Conservation (phyloP, 2,329 filamentous ascomycete species). For the Colletotrichum coccodes region DNA sequence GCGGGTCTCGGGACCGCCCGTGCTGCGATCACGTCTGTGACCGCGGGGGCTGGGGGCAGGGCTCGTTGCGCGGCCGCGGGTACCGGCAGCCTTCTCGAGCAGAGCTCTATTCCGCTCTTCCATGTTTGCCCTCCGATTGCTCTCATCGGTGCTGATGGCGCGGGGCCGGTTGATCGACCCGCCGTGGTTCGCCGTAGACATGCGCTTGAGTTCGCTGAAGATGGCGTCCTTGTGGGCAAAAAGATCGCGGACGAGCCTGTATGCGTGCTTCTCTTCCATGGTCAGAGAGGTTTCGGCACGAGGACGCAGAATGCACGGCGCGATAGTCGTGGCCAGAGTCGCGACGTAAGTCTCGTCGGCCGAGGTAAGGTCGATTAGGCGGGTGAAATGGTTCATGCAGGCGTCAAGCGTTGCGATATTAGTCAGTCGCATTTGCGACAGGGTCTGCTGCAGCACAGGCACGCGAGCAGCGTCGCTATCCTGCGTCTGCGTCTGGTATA, state of each 20-base stretch:
- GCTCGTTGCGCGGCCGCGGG: slow-evolving; percentile 78
- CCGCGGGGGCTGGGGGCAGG: slow-evolving; percentile 70
- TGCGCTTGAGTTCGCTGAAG: slow-evolving; percentile 95
- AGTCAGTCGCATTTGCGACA: slow-evolving; percentile 92
- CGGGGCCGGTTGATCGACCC: slow-evolving; percentile 74
- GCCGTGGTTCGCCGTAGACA: slow-evolving; percentile 76
- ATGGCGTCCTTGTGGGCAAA: slow-evolving; percentile 95
- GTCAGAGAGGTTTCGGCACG: slow-evolving; percentile 89
- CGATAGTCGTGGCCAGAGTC: slow-evolving; percentile 77
- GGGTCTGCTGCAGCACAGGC: slow-evolving; percentile 92
- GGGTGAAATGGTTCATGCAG: slow-evolving; percentile 97
- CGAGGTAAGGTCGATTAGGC: slow-evolving; percentile 94
- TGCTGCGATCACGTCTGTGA: slow-evolving; percentile 85
- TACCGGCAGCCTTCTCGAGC: slow-evolving; percentile 71
- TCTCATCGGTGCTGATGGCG: slow-evolving; percentile 94
- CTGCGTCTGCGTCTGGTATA: slow-evolving; percentile 78
- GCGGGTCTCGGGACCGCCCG: slow-evolving; percentile 76
- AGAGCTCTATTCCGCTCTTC: slow-evolving; percentile 90
- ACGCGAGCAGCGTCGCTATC: slow-evolving; percentile 84
- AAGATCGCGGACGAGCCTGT: slow-evolving; percentile 89
- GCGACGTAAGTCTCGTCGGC: slow-evolving; percentile 89
- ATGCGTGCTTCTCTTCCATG: slow-evolving; percentile 93
- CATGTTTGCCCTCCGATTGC: slow-evolving; percentile 91
- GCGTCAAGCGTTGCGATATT: slow-evolving; percentile 99
- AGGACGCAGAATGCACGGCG: slow-evolving; percentile 88